Evolutionary conservation across 805 yeast genomes (phyloP), one percentile per base, ranked within the genome.

Genomic region (Zygosaccharomyces gambellarensis): DNA sequence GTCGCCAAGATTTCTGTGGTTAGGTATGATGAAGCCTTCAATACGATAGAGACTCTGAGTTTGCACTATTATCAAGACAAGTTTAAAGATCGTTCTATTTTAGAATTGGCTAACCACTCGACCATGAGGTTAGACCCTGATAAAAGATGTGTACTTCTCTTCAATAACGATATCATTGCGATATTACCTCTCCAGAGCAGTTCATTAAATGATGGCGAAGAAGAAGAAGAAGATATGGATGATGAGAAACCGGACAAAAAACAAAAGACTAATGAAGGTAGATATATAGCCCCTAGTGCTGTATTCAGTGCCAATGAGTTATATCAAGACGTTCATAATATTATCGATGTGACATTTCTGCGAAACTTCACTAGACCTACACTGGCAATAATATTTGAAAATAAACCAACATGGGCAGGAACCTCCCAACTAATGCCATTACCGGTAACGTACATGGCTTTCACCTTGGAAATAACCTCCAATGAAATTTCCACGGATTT

Each of bases 1-100:
- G 71, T 71, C 45, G 96, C 97, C 28, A 92, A 92, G 63, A 60
- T 90, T 36, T 86, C 95, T 0, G 68, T 90, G 14, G 67, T 92
- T 27, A 75, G 76, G 48, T 94, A 95, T 87, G 84, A 89, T 59
- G 64, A 67, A 3, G 65, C 60, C 3, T 62, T 58, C n/a, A 73
- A 80, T 54, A 59, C 77, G 1, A 72, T 92, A n/a, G 72, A 77
- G 23, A 87, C 97, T 0, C 76, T 81, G 1, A 86, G 96, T 45
- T 71, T 94, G 45, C 99, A 94, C 69, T 89, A 79, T 63, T 94
- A 90, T 65, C 97, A 92, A 58, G 78, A 80, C 39, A 79, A 80
- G 23, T 71, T 89, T 45, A 76, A 76, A 38, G 71, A 75, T 30
- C 59, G 74, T 9, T 75, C 82, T 1, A 70, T 75, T 6, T 45